Conservation (phyloP, 768 basidiomycete species). For the Pilatotrama ljubarskyi region DNA sequence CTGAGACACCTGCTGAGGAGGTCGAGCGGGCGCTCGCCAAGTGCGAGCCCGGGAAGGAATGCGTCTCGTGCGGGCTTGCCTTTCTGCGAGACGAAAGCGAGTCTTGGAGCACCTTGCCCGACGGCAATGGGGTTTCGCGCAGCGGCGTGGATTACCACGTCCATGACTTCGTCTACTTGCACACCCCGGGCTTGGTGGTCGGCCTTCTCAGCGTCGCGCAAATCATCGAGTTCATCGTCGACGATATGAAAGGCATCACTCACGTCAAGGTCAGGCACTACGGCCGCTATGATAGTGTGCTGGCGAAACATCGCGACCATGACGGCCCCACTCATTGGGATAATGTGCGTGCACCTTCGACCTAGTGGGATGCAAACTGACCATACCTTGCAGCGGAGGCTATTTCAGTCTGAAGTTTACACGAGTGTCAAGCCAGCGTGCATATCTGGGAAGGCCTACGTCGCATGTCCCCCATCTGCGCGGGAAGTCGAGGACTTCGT, state of each 20-base stretch:
- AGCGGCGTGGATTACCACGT: slow-evolving; percentile 53
- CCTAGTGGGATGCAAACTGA: background rate
- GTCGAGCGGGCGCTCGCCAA: slow-evolving; percentile 31
- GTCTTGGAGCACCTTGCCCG: slow-evolving; percentile 29
- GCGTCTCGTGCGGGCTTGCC: slow-evolving; percentile 50
- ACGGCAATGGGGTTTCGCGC: slow-evolving; percentile 39
- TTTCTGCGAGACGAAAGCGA: slow-evolving; percentile 27
- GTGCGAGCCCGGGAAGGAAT: slow-evolving; percentile 40
- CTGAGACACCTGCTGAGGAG: slow-evolving; percentile 42
- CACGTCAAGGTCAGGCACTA: slow-evolving; percentile 44
- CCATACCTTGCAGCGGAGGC: slow-evolving; percentile 28
- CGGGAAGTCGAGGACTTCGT: slow-evolving; percentile 46
- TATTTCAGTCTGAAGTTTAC: slow-evolving; percentile 42
- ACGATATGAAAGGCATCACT: slow-evolving; percentile 20
- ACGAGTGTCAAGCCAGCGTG: slow-evolving; percentile 32
- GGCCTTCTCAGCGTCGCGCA: slow-evolving; percentile 55
- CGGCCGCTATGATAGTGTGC: slow-evolving; percentile 46
- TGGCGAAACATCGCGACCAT: slow-evolving; percentile 1
- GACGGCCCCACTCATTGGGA: background rate
- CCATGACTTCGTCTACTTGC: slow-evolving; percentile 63
- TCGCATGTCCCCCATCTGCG: slow-evolving; percentile 38
- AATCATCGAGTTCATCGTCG: slow-evolving; percentile 42
- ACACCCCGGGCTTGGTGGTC: slow-evolving; percentile 27
- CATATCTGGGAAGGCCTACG: slow-evolving; percentile 58
- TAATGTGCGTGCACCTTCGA: slow-evolving; percentile 14